Conservation (phyloP, 176 grass and related monocot species). For the Avena atlantica region DNA sequence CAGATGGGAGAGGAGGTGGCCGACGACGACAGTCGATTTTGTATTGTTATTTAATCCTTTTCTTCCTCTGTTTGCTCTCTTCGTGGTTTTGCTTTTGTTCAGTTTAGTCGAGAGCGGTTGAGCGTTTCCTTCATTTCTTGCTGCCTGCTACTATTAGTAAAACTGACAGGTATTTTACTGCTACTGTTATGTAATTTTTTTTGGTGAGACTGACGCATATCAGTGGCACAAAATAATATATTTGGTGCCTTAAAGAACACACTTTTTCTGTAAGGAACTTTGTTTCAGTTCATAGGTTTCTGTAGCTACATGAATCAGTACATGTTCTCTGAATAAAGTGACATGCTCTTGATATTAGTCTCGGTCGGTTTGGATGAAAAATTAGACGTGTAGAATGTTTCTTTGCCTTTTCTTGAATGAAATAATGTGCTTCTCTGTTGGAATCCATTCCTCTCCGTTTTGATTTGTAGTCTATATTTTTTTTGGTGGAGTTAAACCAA, state of each 20-base stretch:
- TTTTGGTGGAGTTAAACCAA: too few species aligned
- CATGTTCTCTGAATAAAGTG: neutral
- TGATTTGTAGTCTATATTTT: too few species aligned
- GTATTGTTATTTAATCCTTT: neutral
- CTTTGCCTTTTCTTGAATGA: too few species aligned
- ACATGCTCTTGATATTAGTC: too few species aligned
- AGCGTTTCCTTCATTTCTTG: constrained; percentile 21
- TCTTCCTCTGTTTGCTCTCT: constrained; percentile 9
- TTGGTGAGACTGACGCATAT: neutral
- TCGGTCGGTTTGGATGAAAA: too few species aligned
- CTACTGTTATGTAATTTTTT: too few species aligned
- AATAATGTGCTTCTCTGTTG: too few species aligned
- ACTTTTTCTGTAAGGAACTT: neutral
- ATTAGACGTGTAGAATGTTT: too few species aligned
- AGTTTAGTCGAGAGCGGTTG: constrained; percentile 43
- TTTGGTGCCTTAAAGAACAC: neutral
- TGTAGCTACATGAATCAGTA: neutral
- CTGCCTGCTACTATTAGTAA: too few species aligned
- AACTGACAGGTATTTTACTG: too few species aligned
- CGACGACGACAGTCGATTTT: constrained; percentile 28
- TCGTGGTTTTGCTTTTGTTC: neutral
- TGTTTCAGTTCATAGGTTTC: neutral
- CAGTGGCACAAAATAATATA: too few species aligned
- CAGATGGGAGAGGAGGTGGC: constrained; percentile 38
- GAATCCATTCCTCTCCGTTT: too few species aligned